Evolutionary conservation across 768 basidiomycete species (phyloP), one percentile per base, ranked within the genome.

Genomic region (Mycena kentingensis): DNA sequence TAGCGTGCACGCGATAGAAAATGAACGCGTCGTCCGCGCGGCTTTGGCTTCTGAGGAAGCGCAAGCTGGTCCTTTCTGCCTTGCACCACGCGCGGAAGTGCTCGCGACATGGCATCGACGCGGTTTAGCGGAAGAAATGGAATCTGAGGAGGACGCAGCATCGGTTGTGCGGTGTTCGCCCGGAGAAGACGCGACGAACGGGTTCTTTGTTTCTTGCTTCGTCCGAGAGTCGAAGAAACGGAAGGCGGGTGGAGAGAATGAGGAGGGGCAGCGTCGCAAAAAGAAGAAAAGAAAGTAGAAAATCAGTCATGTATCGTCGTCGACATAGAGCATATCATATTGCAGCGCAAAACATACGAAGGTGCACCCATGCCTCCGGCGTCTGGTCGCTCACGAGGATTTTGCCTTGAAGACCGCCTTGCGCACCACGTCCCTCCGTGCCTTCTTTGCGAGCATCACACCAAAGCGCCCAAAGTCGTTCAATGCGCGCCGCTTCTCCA

Each of bases 181-280:
- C 13, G 83, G 85, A 48, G 90, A 88, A 54, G 94, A 98, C 63
- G 83, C 80, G 31, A 93, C 91, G 12, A 98, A 98, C 63, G 97
- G 97, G 0, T 99, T 99, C 75, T 99, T 99, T 62, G 95, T 99
- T 21, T 86, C 91, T n/a, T 97, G 90, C 67, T 94, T 98, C 66
- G 73, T 92, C 26, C 73, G 67, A 46, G 34, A 27, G 21, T 52
- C 47, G 21, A 45, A 47, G 21, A 67, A 64, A 54, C 63, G 72
- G 48, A 68, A 69, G 51, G 60, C 35, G 13, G 48, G 49, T 15
- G 61, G 57, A 6, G 63, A 58, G 44, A 63, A 62, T 21, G 46
- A 54, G 31, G 52, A 47, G 15, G 55, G 19, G 41, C 12, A 16
- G 24, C 6, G 49, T 5, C n/a, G 39, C 39, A 57, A 44, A 55